Evolutionary conservation across 2,329 filamentous ascomycete genomes (phyloP).

Genomic region (Nectriaceae sp.): DNA sequence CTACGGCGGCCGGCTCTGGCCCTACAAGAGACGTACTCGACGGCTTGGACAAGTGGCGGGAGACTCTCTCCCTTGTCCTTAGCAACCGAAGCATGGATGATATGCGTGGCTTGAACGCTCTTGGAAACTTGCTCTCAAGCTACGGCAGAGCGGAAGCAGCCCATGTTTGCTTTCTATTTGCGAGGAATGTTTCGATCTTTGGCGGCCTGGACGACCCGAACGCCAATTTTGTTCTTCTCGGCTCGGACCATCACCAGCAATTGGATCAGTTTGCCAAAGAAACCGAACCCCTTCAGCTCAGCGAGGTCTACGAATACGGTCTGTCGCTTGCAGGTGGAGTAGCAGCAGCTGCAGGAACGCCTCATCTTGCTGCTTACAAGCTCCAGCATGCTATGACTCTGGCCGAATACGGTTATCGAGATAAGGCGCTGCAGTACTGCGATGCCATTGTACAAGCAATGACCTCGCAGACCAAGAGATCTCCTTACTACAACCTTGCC

Average conservation of each 20-base stretch:
- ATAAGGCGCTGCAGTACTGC: slow-evolving; percentile 89
- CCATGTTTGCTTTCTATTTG: slow-evolving; percentile 92
- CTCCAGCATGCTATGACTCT: slow-evolving; percentile 82
- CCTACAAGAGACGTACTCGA: slow-evolving; percentile 73
- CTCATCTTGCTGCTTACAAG: slow-evolving; percentile 90
- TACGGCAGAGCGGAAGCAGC: slow-evolving; percentile 91
- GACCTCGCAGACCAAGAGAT: slow-evolving; percentile 78
- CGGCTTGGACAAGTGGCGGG: slow-evolving; percentile 90
- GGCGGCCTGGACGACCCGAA: slow-evolving; percentile 81
- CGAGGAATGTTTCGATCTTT: slow-evolving; percentile 69
- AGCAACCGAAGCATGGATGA: slow-evolving; percentile 87
- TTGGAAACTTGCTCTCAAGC: slow-evolving; percentile 79
- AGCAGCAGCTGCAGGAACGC: slow-evolving; percentile 59
- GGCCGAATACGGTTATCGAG: slow-evolving; percentile 78
- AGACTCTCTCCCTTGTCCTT: slow-evolving; percentile 82
- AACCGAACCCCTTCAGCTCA: slow-evolving; percentile 86
- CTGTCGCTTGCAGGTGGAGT: slow-evolving; percentile 65
- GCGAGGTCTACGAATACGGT: slow-evolving; percentile 92
- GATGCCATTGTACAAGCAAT: slow-evolving; percentile 78
- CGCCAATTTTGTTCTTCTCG: slow-evolving; percentile 79
- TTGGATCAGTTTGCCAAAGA: slow-evolving; percentile 76
- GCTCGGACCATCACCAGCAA: slow-evolving; percentile 76
- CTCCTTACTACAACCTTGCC: slow-evolving; percentile 79
- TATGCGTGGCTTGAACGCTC: slow-evolving; percentile 71
- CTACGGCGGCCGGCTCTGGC: slow-evolving; percentile 64